Evolutionary conservation across 805 yeast species (phyloP), one percentile per base, ranked within the genome.

Genomic region (Nakazawaea wickerhamii): DNA sequence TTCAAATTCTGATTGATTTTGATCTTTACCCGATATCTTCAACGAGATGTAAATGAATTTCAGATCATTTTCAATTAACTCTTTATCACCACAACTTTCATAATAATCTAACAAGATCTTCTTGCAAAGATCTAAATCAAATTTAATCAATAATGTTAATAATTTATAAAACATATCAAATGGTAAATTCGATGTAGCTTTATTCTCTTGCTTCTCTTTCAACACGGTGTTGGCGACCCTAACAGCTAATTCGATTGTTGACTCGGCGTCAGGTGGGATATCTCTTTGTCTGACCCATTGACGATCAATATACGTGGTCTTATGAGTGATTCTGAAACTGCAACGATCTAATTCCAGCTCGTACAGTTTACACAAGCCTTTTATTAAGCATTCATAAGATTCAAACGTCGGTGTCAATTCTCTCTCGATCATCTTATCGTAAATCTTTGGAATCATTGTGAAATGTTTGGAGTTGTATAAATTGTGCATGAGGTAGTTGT

Each of bases 371-470:
- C 36, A 30, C 27, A 65, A 54, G 5, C 70, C 60, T 40, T 50
- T 47, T 53, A 65, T 54, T 44, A 67, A 50, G 46, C 50, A 55
- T 19, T 53, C 52, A 44, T 66, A 66, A 0, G 67, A 59, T 28
- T 52, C 50, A 0, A 65, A 48, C 3, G 65, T 45, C 6, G 61
- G 49, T 4, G 43, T 40, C 6, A 64, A 46, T 13, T 57, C 55
- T 6, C 40, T 43, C 4, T 50, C 48, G 4, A 57, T 64, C 71
- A 68, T 65, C 19, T 57, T 55, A 35, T 60, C 56, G 45, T 65
- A 67, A 5, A 63, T 37, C 41, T 67, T 70, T 4, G 43, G 22
- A 61, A 44, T 14, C 23, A 23, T 2, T 10, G 25, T 14, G 39
- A 30, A 34, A 41, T 43, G 22, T 59, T 23, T 28, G 3, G 49